A percentile compares a stretch with the other conserved stretches of the same genome.
phyloP scores from a whole-genome alignment of 1,139 yeast genomes.

The Meyerozyma sp. region DNA sequence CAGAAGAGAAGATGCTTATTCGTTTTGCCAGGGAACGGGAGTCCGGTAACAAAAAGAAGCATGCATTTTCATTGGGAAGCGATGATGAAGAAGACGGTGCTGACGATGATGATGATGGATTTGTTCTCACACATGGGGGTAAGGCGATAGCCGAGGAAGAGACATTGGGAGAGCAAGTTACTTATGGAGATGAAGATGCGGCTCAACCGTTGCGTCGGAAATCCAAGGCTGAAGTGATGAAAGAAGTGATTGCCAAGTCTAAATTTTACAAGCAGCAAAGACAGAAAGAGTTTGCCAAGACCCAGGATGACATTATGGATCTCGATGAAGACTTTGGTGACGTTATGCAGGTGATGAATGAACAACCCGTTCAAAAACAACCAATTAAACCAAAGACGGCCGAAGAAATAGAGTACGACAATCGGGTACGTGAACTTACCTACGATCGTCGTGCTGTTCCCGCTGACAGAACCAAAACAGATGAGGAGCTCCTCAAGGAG shows the following conservation, averaged over 20 bases:
- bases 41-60: constrained; percentile 43
- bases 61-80: constrained; percentile 57
- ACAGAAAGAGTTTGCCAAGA: constrained; percentile 68
- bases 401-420: constrained; percentile 63
- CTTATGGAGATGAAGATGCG: constrained; percentile 28
- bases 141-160: constrained; percentile 53
- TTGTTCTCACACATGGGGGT: constrained; percentile 74
- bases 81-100: constrained; percentile 61
- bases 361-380: constrained; percentile 11
- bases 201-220: constrained; percentile 54
- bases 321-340: constrained; percentile 78
- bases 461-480: constrained; percentile 93
- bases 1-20: constrained; percentile 92
- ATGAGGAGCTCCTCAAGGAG: constrained; percentile 73
- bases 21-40: constrained; percentile 89
- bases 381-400: constrained; percentile 26
- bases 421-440: constrained; percentile 69
- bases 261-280: constrained; percentile 86
- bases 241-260: constrained; percentile 92
- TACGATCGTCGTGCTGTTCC: constrained; percentile 89
- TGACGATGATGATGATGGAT: constrained; percentile 36
- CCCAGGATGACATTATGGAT: constrained; percentile 65
- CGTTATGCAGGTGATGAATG: constrained; percentile 55
- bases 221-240: constrained; percentile 93
- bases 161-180: constrained; percentile 13